Percentiles rank a stretch among this genome's conserved stretches.
phyloP scores from a whole-genome alignment of 2,329 filamentous ascomycete species.

The Clarireedia homoeocarpa region DNA sequence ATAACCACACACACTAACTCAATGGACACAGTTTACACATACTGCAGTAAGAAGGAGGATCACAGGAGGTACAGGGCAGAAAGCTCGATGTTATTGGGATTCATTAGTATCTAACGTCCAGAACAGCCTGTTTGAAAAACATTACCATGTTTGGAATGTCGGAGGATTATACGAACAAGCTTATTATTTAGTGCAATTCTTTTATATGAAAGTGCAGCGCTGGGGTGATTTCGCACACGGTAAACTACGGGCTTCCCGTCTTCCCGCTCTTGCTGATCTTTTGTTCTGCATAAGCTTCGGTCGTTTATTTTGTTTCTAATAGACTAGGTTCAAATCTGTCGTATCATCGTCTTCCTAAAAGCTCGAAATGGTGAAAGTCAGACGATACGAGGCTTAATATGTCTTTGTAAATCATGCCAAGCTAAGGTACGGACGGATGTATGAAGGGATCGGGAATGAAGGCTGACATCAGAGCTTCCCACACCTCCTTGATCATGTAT shows the following conservation, averaged over 20 bases:
- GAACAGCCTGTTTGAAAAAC: not conserved
- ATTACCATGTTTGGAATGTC: not conserved
- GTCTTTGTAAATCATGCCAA: not conserved
- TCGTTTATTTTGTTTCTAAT: not conserved
- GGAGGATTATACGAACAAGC: slow-evolving; percentile 6
- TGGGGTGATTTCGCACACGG: slow-evolving; percentile 6
- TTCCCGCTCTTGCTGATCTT: slow-evolving; percentile 5
- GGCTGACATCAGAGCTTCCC: slow-evolving; percentile 1
- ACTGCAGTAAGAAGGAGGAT: too few relatives aligned
- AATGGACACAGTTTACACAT: too few relatives aligned
- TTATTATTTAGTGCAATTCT: not conserved
- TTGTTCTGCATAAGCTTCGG: slow-evolving; percentile 6
- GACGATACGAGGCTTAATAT: not conserved
- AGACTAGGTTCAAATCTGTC: not conserved
- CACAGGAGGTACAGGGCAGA: too few relatives aligned
- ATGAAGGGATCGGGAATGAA: not conserved
- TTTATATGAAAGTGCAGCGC: slow-evolving; percentile 9
- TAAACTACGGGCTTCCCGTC: slow-evolving; percentile 17
- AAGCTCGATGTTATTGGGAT: too few relatives aligned
- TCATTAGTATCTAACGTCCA: not conserved
- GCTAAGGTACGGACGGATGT: too few relatives aligned
- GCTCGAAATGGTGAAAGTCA: not conserved
- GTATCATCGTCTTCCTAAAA: not conserved
- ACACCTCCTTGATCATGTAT: not conserved
- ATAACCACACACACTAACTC: too few relatives aligned